Conservation (phyloP, 2,329 filamentous ascomycete species). For the Talaromyces sp. region DNA sequence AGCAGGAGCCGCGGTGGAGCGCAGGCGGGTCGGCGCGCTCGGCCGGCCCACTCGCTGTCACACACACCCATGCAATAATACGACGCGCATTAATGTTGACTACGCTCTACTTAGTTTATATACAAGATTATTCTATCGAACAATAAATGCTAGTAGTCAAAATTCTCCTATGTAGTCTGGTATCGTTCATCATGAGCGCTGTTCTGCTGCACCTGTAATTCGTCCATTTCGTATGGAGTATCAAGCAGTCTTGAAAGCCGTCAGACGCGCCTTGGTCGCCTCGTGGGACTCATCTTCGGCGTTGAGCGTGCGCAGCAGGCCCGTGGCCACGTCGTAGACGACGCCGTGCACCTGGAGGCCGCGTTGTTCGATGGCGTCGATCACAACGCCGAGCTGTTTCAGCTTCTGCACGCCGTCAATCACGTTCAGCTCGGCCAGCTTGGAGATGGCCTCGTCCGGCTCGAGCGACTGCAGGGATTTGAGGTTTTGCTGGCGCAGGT, state of each 20-base stretch:
- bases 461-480: constrained; percentile 45
- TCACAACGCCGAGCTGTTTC: constrained; percentile 63
- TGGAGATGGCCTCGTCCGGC: constrained; percentile 49
- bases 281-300: constrained; percentile 36
- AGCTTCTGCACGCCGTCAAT: constrained; percentile 62
- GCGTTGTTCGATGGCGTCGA: constrained; percentile 65
- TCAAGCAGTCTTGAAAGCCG: constrained; percentile 33
- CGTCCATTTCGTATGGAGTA: background rate
- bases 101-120: background rate
- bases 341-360: constrained; percentile 73
- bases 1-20: background rate
- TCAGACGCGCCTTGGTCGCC: constrained; percentile 32
- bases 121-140: background rate
- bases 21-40: background rate
- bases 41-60: background rate
- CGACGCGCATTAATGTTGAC: background rate
- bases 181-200: background rate
- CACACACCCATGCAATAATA: background rate
- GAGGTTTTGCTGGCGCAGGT: constrained; percentile 51
- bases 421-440: constrained; percentile 74
- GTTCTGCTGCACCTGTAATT: background rate
- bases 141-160: background rate
- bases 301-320: constrained; percentile 52
- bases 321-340: constrained; percentile 63
- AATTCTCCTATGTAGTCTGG: background rate